These are phyloP conservation scores for Cladophialophora yegresii DNA, from an alignment of 2,329 filamentous ascomycete species.

Conservation along the genomic window DNA sequence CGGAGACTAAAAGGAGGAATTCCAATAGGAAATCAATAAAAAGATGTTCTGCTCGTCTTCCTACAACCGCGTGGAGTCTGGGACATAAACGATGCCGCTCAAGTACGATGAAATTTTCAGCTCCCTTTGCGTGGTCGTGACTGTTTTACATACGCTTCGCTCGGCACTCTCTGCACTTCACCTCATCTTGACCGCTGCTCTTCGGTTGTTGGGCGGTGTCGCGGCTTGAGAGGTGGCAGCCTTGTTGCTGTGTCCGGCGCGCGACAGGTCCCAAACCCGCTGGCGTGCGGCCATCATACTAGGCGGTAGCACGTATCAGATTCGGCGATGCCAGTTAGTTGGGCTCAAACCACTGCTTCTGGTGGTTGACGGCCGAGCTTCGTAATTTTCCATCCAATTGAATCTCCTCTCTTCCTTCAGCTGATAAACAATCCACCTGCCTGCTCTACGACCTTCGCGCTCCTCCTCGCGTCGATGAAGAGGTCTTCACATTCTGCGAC, in stretches of 20 bases:
- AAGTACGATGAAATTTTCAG: not conserved
- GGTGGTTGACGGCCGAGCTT: not conserved
- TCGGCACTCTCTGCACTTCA: not conserved
- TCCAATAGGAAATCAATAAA: not conserved
- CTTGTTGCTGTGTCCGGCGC: not conserved
- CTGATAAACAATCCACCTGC: conserved; percentile 66
- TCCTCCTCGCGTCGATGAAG: conserved; percentile 79
- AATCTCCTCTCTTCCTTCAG: conserved; percentile 45
- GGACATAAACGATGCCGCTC: not conserved
- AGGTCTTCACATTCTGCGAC: conserved; percentile 79
- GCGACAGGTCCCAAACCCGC: not conserved
- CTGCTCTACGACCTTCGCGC: conserved; percentile 69
- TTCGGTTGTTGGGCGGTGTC: not conserved
- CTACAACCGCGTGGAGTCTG: not conserved
- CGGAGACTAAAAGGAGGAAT: not conserved
- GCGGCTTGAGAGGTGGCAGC: not conserved
- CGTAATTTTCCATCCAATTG: not conserved
- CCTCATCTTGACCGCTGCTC: not conserved
- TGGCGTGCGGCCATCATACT: not conserved
- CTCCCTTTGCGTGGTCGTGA: not conserved
- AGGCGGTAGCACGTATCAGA: not conserved
- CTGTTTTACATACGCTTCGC: conserved; percentile 4
- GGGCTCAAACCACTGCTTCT: not conserved
- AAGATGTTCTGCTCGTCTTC: not conserved
- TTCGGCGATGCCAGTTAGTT: not conserved